These are phyloP conservation scores for Dillenia suffruticosa DNA, from an alignment of 164 flowering plant species.

Conservation along the genomic window DNA sequence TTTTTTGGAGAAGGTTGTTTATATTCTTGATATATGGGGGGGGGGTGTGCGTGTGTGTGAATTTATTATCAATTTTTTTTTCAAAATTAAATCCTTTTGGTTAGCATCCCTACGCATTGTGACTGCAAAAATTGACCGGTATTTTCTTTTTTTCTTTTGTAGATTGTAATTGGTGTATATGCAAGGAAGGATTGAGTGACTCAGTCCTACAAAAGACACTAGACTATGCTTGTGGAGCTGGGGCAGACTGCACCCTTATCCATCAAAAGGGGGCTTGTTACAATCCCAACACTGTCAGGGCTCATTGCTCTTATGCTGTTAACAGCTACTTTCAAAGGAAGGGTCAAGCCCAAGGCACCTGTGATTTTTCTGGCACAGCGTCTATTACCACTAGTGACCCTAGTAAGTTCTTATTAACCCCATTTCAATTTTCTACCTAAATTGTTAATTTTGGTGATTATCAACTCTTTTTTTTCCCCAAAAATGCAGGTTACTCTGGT, in stretches of 20 bases:
- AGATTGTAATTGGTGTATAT: slow-evolving; percentile 40
- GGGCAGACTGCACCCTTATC: slow-evolving; percentile 14
- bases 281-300: slow-evolving; percentile 45
- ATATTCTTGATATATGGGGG: background rate
- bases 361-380: slow-evolving; percentile 53
- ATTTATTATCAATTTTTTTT: too few species aligned
- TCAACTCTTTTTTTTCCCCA: background rate
- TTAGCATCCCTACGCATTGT: too few species aligned
- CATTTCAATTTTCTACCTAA: background rate
- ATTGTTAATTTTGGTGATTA: background rate
- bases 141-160: too few species aligned
- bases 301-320: slow-evolving; percentile 53
- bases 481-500: slow-evolving; percentile 23
- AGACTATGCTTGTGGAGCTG: slow-evolving; percentile 58
- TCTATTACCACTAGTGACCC: slow-evolving; percentile 28
- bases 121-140: too few species aligned
- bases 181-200: slow-evolving; percentile 30
- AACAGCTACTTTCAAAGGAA: slow-evolving; percentile 57
- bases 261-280: slow-evolving; percentile 32
- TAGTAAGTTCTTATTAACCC: slow-evolving; percentile 19
- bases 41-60: too few species aligned
- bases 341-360: slow-evolving; percentile 34
- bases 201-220: slow-evolving; percentile 34
- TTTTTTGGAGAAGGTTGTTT: background rate
- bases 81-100: too few species aligned